phyloP scores from a whole-genome alignment of 495 filamentous ascomycete species.

The Podospora pseudocomata region DNA sequence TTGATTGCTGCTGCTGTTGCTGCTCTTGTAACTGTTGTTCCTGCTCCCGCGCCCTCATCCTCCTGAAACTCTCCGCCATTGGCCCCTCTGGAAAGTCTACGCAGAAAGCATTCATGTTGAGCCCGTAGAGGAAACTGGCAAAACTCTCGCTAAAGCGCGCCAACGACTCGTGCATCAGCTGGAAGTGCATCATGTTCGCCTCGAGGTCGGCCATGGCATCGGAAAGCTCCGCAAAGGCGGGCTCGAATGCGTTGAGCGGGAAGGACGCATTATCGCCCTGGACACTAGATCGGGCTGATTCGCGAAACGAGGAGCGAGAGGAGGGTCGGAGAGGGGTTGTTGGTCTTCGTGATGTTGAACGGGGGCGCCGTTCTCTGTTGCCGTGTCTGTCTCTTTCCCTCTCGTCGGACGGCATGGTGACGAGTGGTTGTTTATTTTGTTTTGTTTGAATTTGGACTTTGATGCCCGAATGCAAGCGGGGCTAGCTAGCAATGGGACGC shows the following conservation, averaged over 20 bases:
- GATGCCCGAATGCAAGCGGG: slow-evolving; percentile 4
- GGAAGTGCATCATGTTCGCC: slow-evolving; percentile 94
- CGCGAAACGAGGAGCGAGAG: slow-evolving; percentile 82
- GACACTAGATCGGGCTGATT: slow-evolving; percentile 50
- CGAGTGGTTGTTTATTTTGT: slow-evolving; percentile 1
- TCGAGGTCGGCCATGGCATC: slow-evolving; percentile 95
- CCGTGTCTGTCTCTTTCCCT: not conserved
- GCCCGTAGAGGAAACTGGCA: slow-evolving; percentile 86
- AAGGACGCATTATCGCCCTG: slow-evolving; percentile 57
- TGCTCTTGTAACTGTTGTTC: slow-evolving; percentile 5
- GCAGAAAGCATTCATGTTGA: slow-evolving; percentile 99
- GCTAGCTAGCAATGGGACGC: not conserved
- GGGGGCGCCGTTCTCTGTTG: slow-evolving; percentile 22
- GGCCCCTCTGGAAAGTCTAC: slow-evolving; percentile 88
- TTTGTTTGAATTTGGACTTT: slow-evolving; percentile 2
- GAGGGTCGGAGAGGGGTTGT: slow-evolving; percentile 90
- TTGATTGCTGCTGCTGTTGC: slow-evolving; percentile 13
- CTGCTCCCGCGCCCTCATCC: slow-evolving; percentile 55
- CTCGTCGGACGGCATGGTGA: slow-evolving; percentile 19
- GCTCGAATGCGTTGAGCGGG: slow-evolving; percentile 79
- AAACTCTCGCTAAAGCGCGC: slow-evolving; percentile 95
- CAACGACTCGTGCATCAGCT: slow-evolving; percentile 94
- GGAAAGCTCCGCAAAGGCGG: slow-evolving; percentile 86
- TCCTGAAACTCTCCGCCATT: slow-evolving; percentile 64
- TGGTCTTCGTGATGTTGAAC: slow-evolving; percentile 63